These are phyloP conservation scores for Aspergillus nidulans DNA, from an alignment of 495 filamentous ascomycete species.

Conservation along the genomic window DNA sequence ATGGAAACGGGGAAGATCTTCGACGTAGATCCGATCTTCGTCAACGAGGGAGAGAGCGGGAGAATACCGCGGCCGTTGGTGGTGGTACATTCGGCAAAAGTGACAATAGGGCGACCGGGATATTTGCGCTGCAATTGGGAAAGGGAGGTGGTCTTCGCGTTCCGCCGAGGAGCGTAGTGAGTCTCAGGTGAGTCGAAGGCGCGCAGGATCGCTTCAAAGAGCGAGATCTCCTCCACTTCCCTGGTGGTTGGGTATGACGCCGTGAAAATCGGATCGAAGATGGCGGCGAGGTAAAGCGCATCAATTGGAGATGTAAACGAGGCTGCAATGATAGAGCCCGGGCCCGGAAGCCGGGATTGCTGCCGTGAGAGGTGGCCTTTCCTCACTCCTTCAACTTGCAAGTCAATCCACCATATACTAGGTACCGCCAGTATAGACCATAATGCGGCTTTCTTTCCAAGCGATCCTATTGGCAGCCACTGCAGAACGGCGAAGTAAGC, in stretches of 20 bases:
- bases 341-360: conserved; percentile 65
- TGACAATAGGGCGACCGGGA: conserved; percentile 41
- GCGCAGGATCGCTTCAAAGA: conserved; percentile 66
- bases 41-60: conserved; percentile 68
- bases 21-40: conserved; percentile 55
- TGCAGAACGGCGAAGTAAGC: conserved; percentile 78
- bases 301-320: conserved; percentile 92
- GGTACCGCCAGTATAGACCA: conserved; percentile 84
- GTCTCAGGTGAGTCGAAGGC: conserved; percentile 60
- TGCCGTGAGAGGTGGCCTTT: conserved; percentile 65
- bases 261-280: conserved; percentile 95
- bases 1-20: conserved; percentile 87
- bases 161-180: conserved; percentile 37
- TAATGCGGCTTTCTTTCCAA: conserved; percentile 73
- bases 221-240: conserved; percentile 69
- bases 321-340: conserved; percentile 75
- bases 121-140: conserved; percentile 58
- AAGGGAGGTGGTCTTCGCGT: conserved; percentile 54
- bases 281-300: conserved; percentile 88
- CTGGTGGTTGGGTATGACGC: conserved; percentile 68
- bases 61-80: conserved; percentile 74
- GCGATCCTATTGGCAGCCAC: conserved; percentile 77
- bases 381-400: conserved; percentile 92
- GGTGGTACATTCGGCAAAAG: conserved; percentile 10
- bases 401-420: conserved; percentile 95